Base-by-base conservation (phyloP, 1,284 basidiomycete genomes). In the Heterobasidion parviporum region DNA sequence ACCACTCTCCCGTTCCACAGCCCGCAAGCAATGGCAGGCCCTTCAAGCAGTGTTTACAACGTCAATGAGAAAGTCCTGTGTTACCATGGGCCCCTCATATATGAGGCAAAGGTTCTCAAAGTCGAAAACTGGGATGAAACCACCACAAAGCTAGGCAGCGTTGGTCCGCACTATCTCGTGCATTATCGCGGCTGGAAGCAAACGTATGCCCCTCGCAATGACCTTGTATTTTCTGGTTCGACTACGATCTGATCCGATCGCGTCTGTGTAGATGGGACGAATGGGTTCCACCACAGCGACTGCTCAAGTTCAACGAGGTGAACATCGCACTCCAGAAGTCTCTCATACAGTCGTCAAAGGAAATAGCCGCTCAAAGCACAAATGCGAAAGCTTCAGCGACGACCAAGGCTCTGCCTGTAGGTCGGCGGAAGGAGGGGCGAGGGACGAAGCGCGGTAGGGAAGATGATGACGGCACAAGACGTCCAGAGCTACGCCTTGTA, bases 151-250 rank as follows among this genome's bases (percentile, higher is more conserved):
- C 77, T 81, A 5, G 87, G 89, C 3, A 71, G 75, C 6, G 72
- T 81, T 1, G 94, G 94, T 1, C 83, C 85, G 6, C 92, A 97
- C 65, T 99, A 93, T 70, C 87, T 91, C 61, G 95, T 99, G 26
- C 97, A 99, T 72, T 99, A 99, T 78, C 95, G 97, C 69, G 97
- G 97, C 5, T 99, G 97, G 97, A 99, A 98, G 71, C 91, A 94
- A 72, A 95, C 92, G 87, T 95, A 68, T 70, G 92, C 80, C n/a
- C 43, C 36, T 26, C 26, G 26, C 26, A 26, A 26, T 5, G 26
- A 0, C 26, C 26, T 26, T 33, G 12, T 43, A 16, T 26, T 6
- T 6, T 48, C 47, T 35, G 8, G 33, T 35, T n/a, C 10, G 38
- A 41, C 10, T 41, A 6, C 38, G n/a, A 41, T 41, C n/a, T 41